These are phyloP conservation scores for Globisporangium orthogonon DNA, from an alignment of 352 stramenopile species.

Conservation along the genomic window DNA sequence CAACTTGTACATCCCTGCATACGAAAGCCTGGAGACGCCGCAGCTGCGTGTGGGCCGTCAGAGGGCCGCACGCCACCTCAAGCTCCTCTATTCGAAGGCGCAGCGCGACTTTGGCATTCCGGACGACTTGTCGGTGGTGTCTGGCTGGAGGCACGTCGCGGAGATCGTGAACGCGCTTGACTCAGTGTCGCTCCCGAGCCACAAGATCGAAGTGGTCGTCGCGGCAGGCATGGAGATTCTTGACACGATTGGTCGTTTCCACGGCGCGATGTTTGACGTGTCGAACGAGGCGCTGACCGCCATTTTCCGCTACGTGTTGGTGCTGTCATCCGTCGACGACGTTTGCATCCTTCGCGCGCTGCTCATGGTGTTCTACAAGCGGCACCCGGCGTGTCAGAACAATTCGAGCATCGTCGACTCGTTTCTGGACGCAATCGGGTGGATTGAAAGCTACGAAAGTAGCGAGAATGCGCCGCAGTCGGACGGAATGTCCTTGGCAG, in stretches of 20 bases:
- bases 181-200: conserved; percentile 68
- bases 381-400: conserved; percentile 71
- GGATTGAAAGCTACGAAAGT: conserved; percentile 58
- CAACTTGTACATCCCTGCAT: conserved; percentile 39
- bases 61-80: conserved; percentile 41
- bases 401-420: conserved; percentile 42
- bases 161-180: conserved; percentile 62
- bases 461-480: conserved; percentile 28
- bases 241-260: conserved; percentile 39
- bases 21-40: conserved; percentile 46
- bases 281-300: conserved; percentile 50
- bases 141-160: conserved; percentile 45
- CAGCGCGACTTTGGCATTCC: conserved; percentile 64
- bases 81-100: conserved; percentile 45
- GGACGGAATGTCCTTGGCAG: conserved; percentile 37
- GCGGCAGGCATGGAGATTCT: conserved; percentile 42
- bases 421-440: conserved; percentile 77
- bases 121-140: conserved; percentile 48
- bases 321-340: conserved; percentile 57
- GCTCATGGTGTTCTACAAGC: conserved; percentile 51
- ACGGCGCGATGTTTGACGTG: conserved; percentile 53
- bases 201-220: conserved; percentile 80
- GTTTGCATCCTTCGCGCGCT: conserved; percentile 39
- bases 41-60: conserved; percentile 27
- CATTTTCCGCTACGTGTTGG: conserved; percentile 65